Base-by-base conservation (phyloP, 2,329 filamentous ascomycete species). In the Lachnellula cervina region DNA sequence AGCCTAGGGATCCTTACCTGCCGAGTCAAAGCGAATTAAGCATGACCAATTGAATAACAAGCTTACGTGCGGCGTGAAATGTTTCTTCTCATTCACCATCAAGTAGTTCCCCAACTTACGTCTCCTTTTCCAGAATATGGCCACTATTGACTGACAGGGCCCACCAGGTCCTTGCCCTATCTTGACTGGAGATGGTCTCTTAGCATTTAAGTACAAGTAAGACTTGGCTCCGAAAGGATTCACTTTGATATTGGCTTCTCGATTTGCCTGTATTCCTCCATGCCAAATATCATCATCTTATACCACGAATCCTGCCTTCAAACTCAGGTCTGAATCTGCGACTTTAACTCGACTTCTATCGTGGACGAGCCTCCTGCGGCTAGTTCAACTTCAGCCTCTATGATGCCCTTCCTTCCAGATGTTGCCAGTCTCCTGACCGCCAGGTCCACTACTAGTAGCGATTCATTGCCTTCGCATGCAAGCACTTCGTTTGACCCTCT, bases 401-500 rank as follows among this genome's bases (percentile, higher is more conserved):
- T 44, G 19, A 44, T 23, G 21, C n/a, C 42, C 6, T 13, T 44
- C 42, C 13, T 21, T 44, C 19, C 42, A 23, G 19, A 44, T 4
- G 11, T 44, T 14, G 42, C 17, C 1, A 44, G n/a, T 44, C 16
- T 44, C 17, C 16, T 44, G 42, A 25, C 17, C 19, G 13, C 17
- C 17, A 44, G n/a, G 13, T 32, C 28, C 13, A 32, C 9, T 32
- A 13, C 28, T 32, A 9, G 5, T 44, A 19, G 19, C n/a, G 7
- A 44, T 44, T 7, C 19, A 44, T 2, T 23, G 28, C 2, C 14
- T 49, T 13, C 21, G n/a, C 49, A 51, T 34, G 52, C 57, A 13
- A 58, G 34, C 14, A 53, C 49, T 65, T 97, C 97, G 71, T 78
- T 97, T 9, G 89, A 96, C 68, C 93, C 92, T 11, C 77, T 99